Percentiles rank a stretch among this genome's conserved stretches.
Evolutionary conservation across 139 green algal genomes (phyloP).

Genomic region (Astrephomene gubernaculifera): DNA sequence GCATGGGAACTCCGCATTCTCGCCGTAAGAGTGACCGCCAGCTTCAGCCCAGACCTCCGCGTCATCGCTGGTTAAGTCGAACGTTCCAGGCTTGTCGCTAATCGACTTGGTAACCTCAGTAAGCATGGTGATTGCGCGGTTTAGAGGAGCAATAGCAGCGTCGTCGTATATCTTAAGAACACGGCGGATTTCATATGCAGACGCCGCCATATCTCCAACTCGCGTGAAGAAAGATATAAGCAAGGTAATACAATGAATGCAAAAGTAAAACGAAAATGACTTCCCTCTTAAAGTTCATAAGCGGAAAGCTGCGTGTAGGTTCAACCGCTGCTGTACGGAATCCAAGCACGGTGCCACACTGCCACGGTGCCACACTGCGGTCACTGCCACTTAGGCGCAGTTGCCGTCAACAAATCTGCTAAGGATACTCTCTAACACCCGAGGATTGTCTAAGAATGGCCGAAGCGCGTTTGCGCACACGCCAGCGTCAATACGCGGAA

Average conservation of each 20-base stretch:
- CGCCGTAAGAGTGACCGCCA: constrained; percentile 1
- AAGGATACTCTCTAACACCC: neutral
- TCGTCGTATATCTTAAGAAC: constrained; percentile 39
- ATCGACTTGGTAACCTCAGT: constrained; percentile 12
- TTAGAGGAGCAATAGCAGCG: neutral
- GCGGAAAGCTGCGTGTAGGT: too few relatives aligned
- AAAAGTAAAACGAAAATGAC: too few relatives aligned
- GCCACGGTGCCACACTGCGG: too few relatives aligned
- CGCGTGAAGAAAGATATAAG: too few relatives aligned
- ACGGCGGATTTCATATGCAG: constrained; percentile 23
- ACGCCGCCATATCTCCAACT: constrained; percentile 3
- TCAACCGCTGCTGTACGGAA: too few relatives aligned
- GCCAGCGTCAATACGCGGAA: too few relatives aligned
- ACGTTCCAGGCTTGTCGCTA: neutral
- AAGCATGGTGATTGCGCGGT: constrained; percentile 9
- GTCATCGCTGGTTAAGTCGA: neutral
- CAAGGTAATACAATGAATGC: too few relatives aligned
- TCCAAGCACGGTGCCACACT: too few relatives aligned
- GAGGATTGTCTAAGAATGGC: neutral
- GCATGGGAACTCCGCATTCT: constrained; percentile 28
- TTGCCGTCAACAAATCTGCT: neutral
- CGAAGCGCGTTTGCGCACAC: neutral
- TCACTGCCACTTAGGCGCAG: too few relatives aligned
- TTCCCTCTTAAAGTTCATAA: too few relatives aligned
- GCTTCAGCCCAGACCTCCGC: constrained; percentile 16